phyloP scores from a whole-genome alignment of 371 early-diverging fungal genomes.

The Umbelopsis sp. region DNA sequence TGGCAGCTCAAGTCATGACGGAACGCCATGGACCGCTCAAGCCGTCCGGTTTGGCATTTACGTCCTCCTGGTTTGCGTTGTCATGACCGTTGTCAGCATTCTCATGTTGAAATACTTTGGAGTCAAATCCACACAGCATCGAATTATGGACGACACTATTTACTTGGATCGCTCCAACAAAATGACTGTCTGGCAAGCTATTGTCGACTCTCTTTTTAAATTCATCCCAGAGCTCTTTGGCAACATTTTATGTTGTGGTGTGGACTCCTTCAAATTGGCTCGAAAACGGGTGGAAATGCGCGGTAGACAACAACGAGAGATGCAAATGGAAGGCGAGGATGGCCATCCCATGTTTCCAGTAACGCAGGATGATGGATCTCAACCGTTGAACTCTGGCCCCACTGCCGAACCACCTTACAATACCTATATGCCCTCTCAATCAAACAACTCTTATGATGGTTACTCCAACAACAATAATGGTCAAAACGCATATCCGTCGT shows the following conservation, averaged over 20 bases:
- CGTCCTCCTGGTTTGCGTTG: conserved; percentile 42
- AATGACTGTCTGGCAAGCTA: conserved; percentile 37
- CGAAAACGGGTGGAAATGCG: conserved; percentile 43
- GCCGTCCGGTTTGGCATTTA: conserved; percentile 50
- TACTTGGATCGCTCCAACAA: conserved; percentile 4
- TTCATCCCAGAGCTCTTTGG: conserved; percentile 50
- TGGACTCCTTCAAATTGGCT: conserved; percentile 42
- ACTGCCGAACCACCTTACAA: background rate
- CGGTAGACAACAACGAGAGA: conserved; percentile 5
- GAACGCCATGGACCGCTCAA: conserved; percentile 43
- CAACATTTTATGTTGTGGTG: conserved; percentile 46
- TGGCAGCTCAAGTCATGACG: conserved; percentile 31
- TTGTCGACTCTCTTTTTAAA: conserved; percentile 43
- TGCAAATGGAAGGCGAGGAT: background rate
- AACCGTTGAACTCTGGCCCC: background rate
- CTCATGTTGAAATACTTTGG: conserved; percentile 51
- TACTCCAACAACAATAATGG: background rate
- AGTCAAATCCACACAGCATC: conserved; percentile 19
- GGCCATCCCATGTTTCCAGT: conserved; percentile 2
- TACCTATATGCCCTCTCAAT: background rate
- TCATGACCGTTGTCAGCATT: conserved; percentile 40
- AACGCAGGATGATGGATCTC: background rate
- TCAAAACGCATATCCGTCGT: background rate
- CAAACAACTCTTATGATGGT: background rate
- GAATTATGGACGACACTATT: background rate